Evolutionary conservation across 164 flowering plant genomes (phyloP).

Genomic region (Aristolochia fimbriata): DNA sequence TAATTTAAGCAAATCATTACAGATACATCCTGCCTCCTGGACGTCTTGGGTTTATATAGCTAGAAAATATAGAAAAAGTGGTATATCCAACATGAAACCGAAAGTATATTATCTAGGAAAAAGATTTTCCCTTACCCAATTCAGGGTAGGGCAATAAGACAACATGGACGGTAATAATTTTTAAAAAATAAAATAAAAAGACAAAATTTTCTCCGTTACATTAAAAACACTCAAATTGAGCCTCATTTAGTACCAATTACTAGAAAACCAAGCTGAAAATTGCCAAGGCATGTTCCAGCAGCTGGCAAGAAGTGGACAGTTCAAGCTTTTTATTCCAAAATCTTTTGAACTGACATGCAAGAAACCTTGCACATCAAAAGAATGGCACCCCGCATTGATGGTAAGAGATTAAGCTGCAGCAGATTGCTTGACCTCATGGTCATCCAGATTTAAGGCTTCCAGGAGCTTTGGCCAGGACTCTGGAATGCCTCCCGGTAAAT

Average conservation of each 20-base stretch:
- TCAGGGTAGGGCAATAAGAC: no score
- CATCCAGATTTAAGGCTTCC: slow-evolving; percentile 64
- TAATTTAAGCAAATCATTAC: no score
- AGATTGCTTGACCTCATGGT: slow-evolving; percentile 39
- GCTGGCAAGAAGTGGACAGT: neutral
- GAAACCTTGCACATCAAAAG: slow-evolving; percentile 2
- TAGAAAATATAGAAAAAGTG: no score
- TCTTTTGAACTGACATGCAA: neutral
- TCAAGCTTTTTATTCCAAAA: slow-evolving; percentile 1
- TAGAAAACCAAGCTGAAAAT: neutral
- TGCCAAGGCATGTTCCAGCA: neutral
- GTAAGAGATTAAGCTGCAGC: slow-evolving; percentile 29
- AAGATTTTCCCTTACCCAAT: no score
- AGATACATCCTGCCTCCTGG: no score
- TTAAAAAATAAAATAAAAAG: no score
- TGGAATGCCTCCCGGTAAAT: slow-evolving; percentile 91
- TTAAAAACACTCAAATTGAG: no score
- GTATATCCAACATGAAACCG: no score
- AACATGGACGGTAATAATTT: no score
- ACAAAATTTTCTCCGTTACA: no score
- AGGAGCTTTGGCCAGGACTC: slow-evolving; percentile 91
- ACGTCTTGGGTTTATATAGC: no score
- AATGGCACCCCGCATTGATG: slow-evolving; percentile 15
- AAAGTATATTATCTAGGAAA: no score
- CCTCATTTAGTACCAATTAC: neutral